Base-by-base conservation (phyloP, 2,329 filamentous ascomycete genomes). In the Scorias spongiosa region DNA sequence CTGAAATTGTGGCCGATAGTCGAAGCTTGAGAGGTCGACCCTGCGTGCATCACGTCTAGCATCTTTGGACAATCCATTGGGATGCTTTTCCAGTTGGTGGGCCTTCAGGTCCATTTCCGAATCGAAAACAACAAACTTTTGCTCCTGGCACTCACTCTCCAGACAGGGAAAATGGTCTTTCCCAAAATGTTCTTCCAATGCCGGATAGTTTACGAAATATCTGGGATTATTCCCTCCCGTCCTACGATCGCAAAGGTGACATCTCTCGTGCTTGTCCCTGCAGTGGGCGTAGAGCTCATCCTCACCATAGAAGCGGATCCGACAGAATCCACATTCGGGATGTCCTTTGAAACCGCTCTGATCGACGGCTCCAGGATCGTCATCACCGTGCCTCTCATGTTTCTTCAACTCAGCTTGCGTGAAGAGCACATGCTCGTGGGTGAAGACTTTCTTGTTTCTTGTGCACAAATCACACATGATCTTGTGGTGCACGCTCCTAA, bases 261-360 rank as follows among this genome's bases (percentile, higher is more conserved):
- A 98, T 44, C 86, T 76, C 64, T 98, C 91, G 61, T 98, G 91
- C 62, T 84, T 89, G 61, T 89, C 84, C 48, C 89, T 78, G 60
- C 91, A 96, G 64, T 98, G 91, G 43, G 84, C 75, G 60, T 88
- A 98, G 1, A 98, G 71, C 65, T 95, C 93, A 59, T 98, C 91
- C 53, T 88, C 86, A 39, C 93, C 88, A 62, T 96, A 98, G 64
- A 96, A 98, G 30, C 89, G 76, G 59, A 86, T 76, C 44, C 80
- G 78, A 61, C 91, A 98, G 65, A 98, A 98, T 4, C 79, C 84
- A 63, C 91, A 98, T 43, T 95, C 76, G 0, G 91, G 91, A 59
- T 98, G 91, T 8, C 91, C 91, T 60, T 83, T 91, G 67, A 98
- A 98, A 1, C 91, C 91, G 26, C 84, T 95, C 67, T 96, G 91